Conservation (phyloP, 164 flowering plant genomes). For the Vitis rupestris region DNA sequence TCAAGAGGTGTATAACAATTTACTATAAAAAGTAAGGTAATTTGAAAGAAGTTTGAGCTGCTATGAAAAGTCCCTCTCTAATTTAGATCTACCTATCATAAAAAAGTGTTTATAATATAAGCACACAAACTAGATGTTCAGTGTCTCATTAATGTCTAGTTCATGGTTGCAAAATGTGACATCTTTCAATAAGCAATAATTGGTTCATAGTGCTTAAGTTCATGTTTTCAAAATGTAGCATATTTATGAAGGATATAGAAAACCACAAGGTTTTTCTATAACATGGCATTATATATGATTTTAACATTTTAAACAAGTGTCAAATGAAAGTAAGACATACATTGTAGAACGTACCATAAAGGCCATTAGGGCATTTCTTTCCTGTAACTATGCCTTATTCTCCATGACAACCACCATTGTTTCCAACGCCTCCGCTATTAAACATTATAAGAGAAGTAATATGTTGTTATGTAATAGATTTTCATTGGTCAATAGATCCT, state of each 20-base stretch:
- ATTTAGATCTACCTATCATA: neutral
- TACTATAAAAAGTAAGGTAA: no score
- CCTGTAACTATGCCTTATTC: constrained; percentile 80
- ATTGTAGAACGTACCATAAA: constrained; percentile 80
- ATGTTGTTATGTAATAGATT: neutral
- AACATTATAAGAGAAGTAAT: constrained; percentile 5
- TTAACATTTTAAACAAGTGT: neutral
- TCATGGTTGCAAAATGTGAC: no score
- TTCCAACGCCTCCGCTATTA: constrained; percentile 81
- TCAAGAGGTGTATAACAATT: no score
- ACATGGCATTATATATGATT: neutral
- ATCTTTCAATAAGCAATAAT: no score
- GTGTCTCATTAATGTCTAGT: neutral
- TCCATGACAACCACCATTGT: constrained; percentile 59
- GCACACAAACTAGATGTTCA: neutral
- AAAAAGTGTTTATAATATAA: neutral
- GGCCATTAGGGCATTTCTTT: constrained; percentile 84
- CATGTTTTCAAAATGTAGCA: no score
- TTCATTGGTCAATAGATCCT: neutral
- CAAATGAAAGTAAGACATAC: constrained; percentile 35
- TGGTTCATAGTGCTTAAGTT: no score
- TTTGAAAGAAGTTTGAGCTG: no score
- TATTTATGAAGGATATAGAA: neutral
- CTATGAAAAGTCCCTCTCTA: neutral
- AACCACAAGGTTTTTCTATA: neutral